Evolutionary conservation across 257 asterid genomes (phyloP), one percentile per base, ranked within the genome.

Genomic region (Capsicum chinense): DNA sequence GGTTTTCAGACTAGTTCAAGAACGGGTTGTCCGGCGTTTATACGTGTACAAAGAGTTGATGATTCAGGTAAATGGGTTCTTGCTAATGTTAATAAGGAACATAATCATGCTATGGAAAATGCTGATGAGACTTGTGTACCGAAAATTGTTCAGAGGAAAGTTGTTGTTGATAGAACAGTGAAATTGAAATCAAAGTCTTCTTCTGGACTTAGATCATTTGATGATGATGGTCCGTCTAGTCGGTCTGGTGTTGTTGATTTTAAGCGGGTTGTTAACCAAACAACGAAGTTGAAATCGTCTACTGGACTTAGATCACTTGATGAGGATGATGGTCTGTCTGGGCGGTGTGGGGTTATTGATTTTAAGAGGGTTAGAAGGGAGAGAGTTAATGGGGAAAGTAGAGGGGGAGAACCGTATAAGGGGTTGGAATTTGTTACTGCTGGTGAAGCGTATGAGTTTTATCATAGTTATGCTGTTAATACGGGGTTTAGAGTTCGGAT

Each of bases 61-160:
- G 99, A 95, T 70, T 91, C 98, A 10, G 98, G 99, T 68, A 95
- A 95, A 83, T 95, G 99, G 99, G 92, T 88, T 50, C 80, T 95
- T 47, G 97, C 97, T 81, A 93, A 90, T 91, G 85, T 95, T 14
- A 94, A 94, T 10, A 91, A 92, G 80, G 99, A 93, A 85, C 99
- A 95, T 80, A 95, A 95, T 88, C 99, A 94, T 84, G 98, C 92
- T 1, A 91, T 92, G 7, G 93, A 93, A 83, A 85, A 85, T 62
- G 86, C 95, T 0, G 95, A 92, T 50, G 94, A 95, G 87, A 86
- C 91, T 81, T 91, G 92, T 69, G 92, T 95, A 6, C 88, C 99
- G 58, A 86, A 85, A 62, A 87, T 44, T 44, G 48, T 88, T 50
- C 97, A 90, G 79, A 91, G 93, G 83, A 94, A 94, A 89, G 87